Evolutionary conservation across 2,329 filamentous ascomycete genomes (phyloP).

Genomic region (Apiospora kogelbergensis): DNA sequence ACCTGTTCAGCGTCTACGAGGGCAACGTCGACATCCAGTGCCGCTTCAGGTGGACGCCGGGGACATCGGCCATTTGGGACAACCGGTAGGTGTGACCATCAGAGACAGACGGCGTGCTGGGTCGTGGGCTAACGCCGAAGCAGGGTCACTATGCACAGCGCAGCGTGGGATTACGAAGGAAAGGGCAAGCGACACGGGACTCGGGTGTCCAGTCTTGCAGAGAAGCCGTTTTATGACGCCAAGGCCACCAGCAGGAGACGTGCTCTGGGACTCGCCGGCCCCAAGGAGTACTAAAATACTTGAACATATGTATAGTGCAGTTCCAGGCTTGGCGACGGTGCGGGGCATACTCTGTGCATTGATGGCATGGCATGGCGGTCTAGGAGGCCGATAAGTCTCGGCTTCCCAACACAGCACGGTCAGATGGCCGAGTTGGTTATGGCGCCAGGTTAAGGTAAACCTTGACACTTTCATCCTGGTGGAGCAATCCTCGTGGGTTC

Average conservation of each 20-base stretch:
- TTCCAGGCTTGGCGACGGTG: too few species aligned
- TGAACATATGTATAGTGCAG: too few species aligned
- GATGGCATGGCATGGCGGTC: too few species aligned
- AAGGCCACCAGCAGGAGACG: constrained; percentile 55
- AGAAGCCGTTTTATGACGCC: constrained; percentile 56
- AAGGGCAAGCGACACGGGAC: constrained; percentile 58
- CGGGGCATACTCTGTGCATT: too few species aligned
- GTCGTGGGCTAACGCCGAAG: constrained; percentile 1
- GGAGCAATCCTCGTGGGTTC: constrained; percentile 28
- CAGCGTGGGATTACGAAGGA: constrained; percentile 58
- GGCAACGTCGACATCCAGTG: constrained; percentile 59
- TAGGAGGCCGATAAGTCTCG: not conserved
- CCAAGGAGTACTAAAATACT: constrained; percentile 7
- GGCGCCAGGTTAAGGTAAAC: constrained; percentile 2
- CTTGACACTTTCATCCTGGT: constrained; percentile 11
- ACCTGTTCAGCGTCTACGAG: constrained; percentile 57
- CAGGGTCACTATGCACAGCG: constrained; percentile 58
- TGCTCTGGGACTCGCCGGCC: constrained; percentile 50
- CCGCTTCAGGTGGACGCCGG: constrained; percentile 51
- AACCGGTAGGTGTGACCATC: constrained; percentile 40
- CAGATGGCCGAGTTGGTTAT: constrained; percentile 7
- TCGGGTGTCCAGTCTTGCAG: constrained; percentile 56
- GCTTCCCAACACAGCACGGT: not conserved
- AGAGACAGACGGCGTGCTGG: not conserved
- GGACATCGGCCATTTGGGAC: constrained; percentile 55